These are phyloP conservation scores for Falciphora oryzae DNA, from an alignment of 2,329 filamentous ascomycete genomes.

Conservation along the genomic window DNA sequence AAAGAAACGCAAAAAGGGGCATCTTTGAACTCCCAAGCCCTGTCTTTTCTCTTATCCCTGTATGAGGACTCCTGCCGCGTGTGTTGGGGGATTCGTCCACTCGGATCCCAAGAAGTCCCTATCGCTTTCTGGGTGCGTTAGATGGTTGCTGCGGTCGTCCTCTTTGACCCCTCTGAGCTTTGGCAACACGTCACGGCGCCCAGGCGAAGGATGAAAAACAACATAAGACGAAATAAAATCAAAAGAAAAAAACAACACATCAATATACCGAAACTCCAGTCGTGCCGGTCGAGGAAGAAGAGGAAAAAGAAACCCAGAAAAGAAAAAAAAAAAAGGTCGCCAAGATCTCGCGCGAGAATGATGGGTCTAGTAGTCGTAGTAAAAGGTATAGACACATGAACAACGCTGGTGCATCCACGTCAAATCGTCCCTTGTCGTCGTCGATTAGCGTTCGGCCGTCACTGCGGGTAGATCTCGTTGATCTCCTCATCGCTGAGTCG, in stretches of 20 bases:
- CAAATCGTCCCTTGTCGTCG: neutral
- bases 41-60: neutral
- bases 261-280: neutral
- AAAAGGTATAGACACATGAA: neutral
- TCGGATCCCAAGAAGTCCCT: too few species aligned
- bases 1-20: neutral
- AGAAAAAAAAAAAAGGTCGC: neutral
- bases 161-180: neutral
- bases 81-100: too few species aligned
- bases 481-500: slow-evolving; percentile 71
- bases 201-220: neutral
- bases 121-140: too few species aligned
- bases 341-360: neutral
- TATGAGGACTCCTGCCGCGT: neutral
- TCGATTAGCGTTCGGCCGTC: slow-evolving; percentile 3
- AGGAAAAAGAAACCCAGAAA: neutral
- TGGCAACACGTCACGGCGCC: neutral
- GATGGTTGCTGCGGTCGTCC: neutral
- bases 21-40: neutral
- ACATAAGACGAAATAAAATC: neutral
- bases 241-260: neutral
- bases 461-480: slow-evolving; percentile 61
- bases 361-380: neutral
- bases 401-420: neutral
- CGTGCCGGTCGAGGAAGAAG: neutral